These are phyloP conservation scores for Globisporangium spiculum DNA, from an alignment of 352 stramenopile genomes.

Conservation along the genomic window DNA sequence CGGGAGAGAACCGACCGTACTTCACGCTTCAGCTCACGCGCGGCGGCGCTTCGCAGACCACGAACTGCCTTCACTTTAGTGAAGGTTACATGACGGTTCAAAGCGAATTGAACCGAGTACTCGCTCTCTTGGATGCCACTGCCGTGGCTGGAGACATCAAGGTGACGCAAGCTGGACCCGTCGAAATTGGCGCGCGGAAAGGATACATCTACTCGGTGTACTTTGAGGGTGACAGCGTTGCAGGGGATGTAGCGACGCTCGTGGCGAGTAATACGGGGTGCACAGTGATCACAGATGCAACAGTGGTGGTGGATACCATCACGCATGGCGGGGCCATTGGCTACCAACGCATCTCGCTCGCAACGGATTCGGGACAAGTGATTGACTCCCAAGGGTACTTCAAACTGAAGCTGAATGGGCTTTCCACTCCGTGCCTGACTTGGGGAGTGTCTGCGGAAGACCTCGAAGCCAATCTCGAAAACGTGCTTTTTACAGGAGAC, in stretches of 20 bases:
- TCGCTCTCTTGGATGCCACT: slow-evolving; percentile 25
- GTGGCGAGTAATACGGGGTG: slow-evolving; percentile 24
- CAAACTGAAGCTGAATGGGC: slow-evolving; percentile 28
- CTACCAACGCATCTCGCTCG: slow-evolving; percentile 76
- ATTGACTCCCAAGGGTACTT: slow-evolving; percentile 58
- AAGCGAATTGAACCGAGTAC: slow-evolving; percentile 21
- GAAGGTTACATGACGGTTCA: slow-evolving; percentile 22
- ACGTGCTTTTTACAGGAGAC: slow-evolving; percentile 32
- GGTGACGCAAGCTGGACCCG: slow-evolving; percentile 48
- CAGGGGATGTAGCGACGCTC: slow-evolving; percentile 78
- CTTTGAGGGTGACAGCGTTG: slow-evolving; percentile 81
- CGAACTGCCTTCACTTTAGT: slow-evolving; percentile 43
- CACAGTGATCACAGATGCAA: slow-evolving; percentile 24
- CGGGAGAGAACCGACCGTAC: slow-evolving; percentile 10
- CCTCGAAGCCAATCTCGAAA: slow-evolving; percentile 46
- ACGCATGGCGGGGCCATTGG: slow-evolving; percentile 78
- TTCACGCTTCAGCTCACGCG: slow-evolving; percentile 52
- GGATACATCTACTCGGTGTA: slow-evolving; percentile 92
- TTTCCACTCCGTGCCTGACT: slow-evolving; percentile 39
- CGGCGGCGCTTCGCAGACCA: slow-evolving; percentile 26
- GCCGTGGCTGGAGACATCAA: slow-evolving; percentile 37
- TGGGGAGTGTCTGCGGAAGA: slow-evolving; percentile 56
- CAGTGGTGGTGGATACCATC: slow-evolving; percentile 36
- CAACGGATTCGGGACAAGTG: slow-evolving; percentile 78
- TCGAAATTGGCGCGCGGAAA: slow-evolving; percentile 35